These are phyloP conservation scores for Mucor plumbeus DNA, from an alignment of 371 early-diverging fungal genomes.

Conservation along the genomic window DNA sequence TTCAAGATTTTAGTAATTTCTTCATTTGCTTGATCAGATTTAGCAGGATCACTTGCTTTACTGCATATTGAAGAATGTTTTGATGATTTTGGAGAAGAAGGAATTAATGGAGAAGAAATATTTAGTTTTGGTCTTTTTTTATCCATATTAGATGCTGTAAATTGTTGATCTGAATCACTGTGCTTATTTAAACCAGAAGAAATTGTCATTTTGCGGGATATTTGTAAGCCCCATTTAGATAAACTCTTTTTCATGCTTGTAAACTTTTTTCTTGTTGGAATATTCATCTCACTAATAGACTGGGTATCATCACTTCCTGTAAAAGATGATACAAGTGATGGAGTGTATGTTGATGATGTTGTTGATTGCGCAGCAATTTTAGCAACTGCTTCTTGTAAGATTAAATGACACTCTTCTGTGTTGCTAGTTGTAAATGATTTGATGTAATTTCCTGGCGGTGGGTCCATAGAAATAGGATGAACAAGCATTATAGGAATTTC, in stretches of 20 bases:
- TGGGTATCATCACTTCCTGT: not conserved
- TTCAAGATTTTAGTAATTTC: not conserved
- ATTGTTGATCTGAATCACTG: not conserved
- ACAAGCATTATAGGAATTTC: slow-evolving; percentile 38
- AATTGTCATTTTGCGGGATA: slow-evolving; percentile 8
- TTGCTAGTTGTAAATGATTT: not conserved
- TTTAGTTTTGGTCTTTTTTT: not conserved
- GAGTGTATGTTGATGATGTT: not conserved
- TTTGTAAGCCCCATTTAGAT: slow-evolving; percentile 9
- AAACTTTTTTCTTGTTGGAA: not conserved
- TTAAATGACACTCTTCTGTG: slow-evolving; percentile 6
- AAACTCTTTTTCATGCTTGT: slow-evolving; percentile 10
- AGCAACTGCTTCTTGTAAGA: not conserved
- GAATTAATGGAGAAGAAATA: slow-evolving; percentile 8
- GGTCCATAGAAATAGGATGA: slow-evolving; percentile 44
- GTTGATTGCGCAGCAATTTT: not conserved
- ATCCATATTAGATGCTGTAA: not conserved
- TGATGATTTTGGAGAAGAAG: not conserved
- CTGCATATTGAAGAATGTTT: not conserved
- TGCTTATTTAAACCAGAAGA: not conserved
- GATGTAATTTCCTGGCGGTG: slow-evolving; percentile 31
- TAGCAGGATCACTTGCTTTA: not conserved
- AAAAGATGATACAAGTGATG: not conserved
- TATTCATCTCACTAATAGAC: not conserved
- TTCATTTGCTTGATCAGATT: not conserved